These are phyloP conservation scores for Teratosphaeria pseudoeucalypti DNA, from an alignment of 2,329 filamentous ascomycete species.

Conservation along the genomic window DNA sequence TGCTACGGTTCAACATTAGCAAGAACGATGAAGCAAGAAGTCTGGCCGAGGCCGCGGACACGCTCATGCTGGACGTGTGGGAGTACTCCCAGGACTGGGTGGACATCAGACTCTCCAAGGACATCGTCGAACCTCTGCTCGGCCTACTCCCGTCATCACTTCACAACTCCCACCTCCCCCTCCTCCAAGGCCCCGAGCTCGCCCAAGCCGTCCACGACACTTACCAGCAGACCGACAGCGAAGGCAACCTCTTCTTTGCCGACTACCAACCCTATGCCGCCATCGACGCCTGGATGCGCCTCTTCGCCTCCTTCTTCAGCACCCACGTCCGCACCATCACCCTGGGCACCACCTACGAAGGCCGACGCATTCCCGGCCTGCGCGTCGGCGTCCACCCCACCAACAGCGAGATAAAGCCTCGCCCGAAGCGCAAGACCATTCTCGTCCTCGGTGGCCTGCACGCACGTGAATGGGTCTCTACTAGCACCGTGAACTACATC, in stretches of 20 bases:
- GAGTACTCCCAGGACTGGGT: slow-evolving; percentile 70
- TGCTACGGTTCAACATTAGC: slow-evolving; percentile 76
- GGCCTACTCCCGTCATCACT: slow-evolving; percentile 67
- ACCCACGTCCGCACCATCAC: slow-evolving; percentile 62
- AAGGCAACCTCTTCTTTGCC: slow-evolving; percentile 68
- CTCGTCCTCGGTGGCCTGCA: slow-evolving; percentile 80
- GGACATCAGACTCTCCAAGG: slow-evolving; percentile 68
- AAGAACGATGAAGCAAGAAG: slow-evolving; percentile 55
- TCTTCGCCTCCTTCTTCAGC: slow-evolving; percentile 83
- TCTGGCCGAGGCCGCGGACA: slow-evolving; percentile 61
- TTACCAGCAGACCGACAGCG: slow-evolving; percentile 44
- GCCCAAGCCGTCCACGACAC: slow-evolving; percentile 66
- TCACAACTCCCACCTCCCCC: slow-evolving; percentile 57
- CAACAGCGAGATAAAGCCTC: slow-evolving; percentile 35
- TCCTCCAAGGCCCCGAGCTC: slow-evolving; percentile 64
- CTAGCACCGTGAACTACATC: slow-evolving; percentile 80
- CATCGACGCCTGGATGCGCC: slow-evolving; percentile 81
- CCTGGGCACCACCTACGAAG: slow-evolving; percentile 80
- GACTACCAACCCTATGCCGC: slow-evolving; percentile 84
- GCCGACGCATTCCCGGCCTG: slow-evolving; percentile 73
- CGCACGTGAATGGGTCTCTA: slow-evolving; percentile 92
- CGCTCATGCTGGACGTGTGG: slow-evolving; percentile 84
- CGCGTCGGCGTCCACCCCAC: slow-evolving; percentile 57
- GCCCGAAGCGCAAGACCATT: slow-evolving; percentile 58
- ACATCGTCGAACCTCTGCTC: slow-evolving; percentile 68